Percentiles rank a stretch among this genome's conserved stretches.
Conservation (phyloP, 164 flowering plant species). For the Sextonia rubra region DNA sequence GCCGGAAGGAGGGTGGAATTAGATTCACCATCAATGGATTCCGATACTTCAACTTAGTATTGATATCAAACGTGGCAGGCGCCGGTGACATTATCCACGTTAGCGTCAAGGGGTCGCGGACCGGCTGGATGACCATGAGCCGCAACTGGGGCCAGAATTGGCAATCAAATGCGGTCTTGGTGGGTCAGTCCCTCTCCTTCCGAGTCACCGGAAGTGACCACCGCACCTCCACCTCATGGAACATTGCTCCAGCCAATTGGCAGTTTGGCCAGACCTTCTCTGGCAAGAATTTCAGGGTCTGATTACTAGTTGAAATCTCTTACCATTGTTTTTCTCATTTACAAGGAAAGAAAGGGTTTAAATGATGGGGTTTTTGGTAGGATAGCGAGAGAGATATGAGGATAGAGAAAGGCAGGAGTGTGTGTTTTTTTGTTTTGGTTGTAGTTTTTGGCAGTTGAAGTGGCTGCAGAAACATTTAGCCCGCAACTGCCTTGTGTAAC, state of each 20-base stretch:
- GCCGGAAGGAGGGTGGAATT: constrained; percentile 67
- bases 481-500: constrained; percentile 9
- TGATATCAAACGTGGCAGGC: constrained; percentile 76
- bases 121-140: constrained; percentile 72
- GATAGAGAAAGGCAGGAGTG: constrained; percentile 3
- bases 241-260: constrained; percentile 65
- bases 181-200: constrained; percentile 70
- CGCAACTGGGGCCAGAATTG: constrained; percentile 87
- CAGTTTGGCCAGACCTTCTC: constrained; percentile 72
- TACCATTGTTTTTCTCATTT: too few relatives aligned
- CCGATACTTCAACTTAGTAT: constrained; percentile 66
- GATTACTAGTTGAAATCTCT: constrained; percentile 6
- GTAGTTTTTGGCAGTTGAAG: constrained; percentile 13
- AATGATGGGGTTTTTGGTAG: not conserved
- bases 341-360: not conserved
- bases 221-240: constrained; percentile 62
- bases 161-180: constrained; percentile 54
- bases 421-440: not conserved
- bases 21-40: constrained; percentile 71
- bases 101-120: constrained; percentile 54
- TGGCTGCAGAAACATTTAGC: constrained; percentile 17
- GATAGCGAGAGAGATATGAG: not conserved
- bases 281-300: constrained; percentile 75
- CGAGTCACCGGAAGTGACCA: constrained; percentile 69
- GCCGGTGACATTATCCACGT: constrained; percentile 63